phyloP scores from a whole-genome alignment of 768 basidiomycete genomes.

The Amanita inopinata region DNA sequence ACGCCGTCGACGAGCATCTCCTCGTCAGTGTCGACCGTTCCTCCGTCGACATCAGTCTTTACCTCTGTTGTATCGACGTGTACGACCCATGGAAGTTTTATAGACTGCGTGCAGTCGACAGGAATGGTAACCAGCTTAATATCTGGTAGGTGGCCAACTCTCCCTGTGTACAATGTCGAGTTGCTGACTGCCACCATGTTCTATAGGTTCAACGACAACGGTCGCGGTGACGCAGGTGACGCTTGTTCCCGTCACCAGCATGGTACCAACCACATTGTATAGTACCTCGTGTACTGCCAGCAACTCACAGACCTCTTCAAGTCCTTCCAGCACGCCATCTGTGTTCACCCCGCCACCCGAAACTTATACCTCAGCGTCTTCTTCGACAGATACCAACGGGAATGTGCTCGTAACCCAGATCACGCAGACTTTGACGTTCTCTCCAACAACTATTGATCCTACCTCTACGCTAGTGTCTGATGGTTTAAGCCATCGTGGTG shows the following conservation, averaged over 20 bases:
- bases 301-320: conserved; percentile 1
- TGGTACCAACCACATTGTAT: conserved; percentile 15
- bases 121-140: conserved; percentile 12
- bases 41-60: conserved; percentile 12
- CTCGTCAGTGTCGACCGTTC: conserved; percentile 13
- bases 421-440: conserved; percentile 8
- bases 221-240: conserved; percentile 14
- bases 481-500: conserved; percentile 7
- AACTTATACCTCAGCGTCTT: conserved; percentile 9
- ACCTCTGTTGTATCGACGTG: conserved; percentile 13
- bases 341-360: conserved; percentile 7
- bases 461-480: no score
- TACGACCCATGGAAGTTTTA: conserved; percentile 7
- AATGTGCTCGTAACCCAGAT: conserved; percentile 3
- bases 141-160: conserved; percentile 14
- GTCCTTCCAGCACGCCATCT: conserved; percentile 3
- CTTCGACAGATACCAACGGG: conserved; percentile 9
- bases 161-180: not conserved
- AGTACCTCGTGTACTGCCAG: conserved; percentile 16
- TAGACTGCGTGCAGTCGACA: conserved; percentile 13
- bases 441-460: conserved; percentile 2
- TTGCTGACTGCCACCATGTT: not conserved
- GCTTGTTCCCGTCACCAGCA: conserved; percentile 15
- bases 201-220: conserved; percentile 13
- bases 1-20: conserved; percentile 14